Conservation (phyloP, 495 filamentous ascomycete genomes). For the Annulohypoxylon moriforme region DNA sequence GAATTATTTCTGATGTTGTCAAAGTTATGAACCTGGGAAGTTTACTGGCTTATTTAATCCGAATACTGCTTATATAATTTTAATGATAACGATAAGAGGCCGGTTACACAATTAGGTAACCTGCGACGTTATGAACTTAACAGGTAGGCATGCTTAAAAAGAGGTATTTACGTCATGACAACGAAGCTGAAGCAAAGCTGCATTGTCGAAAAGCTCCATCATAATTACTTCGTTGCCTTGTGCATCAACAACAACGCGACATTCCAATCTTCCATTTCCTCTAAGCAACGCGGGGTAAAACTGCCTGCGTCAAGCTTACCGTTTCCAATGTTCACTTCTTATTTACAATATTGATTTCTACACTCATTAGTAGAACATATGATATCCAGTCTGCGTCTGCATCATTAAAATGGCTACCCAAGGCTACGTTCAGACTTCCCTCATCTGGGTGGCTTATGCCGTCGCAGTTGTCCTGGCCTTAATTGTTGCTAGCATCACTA, state of each 20-base stretch:
- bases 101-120: neutral
- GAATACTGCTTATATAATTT: neutral
- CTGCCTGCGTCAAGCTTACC: constrained; percentile 20
- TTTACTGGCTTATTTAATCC: neutral
- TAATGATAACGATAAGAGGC: neutral
- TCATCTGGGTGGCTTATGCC: constrained; percentile 94
- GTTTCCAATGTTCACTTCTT: constrained; percentile 13
- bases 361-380: constrained; percentile 43
- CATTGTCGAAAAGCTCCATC: neutral
- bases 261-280: constrained; percentile 30
- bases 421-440: constrained; percentile 78
- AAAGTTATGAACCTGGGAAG: neutral
- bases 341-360: constrained; percentile 15
- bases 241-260: constrained; percentile 35
- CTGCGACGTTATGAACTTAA: neutral
- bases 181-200: neutral
- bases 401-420: constrained; percentile 68
- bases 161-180: constrained; percentile 41
- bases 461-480: constrained; percentile 78
- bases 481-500: constrained; percentile 79
- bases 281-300: constrained; percentile 37
- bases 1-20: neutral
- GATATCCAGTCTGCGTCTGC: constrained; percentile 37
- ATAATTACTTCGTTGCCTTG: neutral
- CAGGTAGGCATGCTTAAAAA: neutral